Evolutionary conservation across 2,329 filamentous ascomycete genomes (phyloP).

Genomic region (Claviceps spartinae): DNA sequence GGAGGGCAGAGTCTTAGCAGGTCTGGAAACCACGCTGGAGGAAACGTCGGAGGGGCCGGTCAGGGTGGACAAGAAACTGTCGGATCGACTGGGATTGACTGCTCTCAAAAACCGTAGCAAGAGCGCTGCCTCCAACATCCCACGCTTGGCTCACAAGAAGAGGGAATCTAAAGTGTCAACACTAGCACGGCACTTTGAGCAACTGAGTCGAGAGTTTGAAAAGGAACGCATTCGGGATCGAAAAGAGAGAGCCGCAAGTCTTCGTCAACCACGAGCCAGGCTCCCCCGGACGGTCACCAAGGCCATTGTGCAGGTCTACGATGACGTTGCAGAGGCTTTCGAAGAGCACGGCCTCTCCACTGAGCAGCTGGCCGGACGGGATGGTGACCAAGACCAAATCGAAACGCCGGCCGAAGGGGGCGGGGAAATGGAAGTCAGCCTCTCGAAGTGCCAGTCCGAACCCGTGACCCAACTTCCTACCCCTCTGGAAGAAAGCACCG

Average conservation of each 20-base stretch:
- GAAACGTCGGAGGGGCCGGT: slow-evolving; percentile 23
- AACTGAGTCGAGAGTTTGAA: slow-evolving; percentile 90
- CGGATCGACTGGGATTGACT: slow-evolving; percentile 54
- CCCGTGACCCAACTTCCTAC: slow-evolving; percentile 8
- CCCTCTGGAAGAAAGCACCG: slow-evolving; percentile 12
- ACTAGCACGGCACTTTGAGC: slow-evolving; percentile 92
- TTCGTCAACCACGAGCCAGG: slow-evolving; percentile 62
- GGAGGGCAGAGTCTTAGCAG: slow-evolving; percentile 18
- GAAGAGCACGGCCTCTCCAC: slow-evolving; percentile 59
- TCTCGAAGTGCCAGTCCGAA: slow-evolving; percentile 10
- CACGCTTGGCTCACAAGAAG: slow-evolving; percentile 67
- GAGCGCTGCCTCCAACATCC: slow-evolving; percentile 61
- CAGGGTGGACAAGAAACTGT: slow-evolving; percentile 60
- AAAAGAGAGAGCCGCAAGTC: slow-evolving; percentile 65
- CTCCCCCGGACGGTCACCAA: slow-evolving; percentile 80
- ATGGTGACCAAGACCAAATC: slow-evolving; percentile 6
- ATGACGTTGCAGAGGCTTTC: slow-evolving; percentile 84
- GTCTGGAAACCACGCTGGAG: slow-evolving; percentile 12
- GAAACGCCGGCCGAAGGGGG: slow-evolving; percentile 11
- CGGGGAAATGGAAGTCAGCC: slow-evolving; percentile 3
- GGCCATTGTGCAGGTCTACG: slow-evolving; percentile 90
- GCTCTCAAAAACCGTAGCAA: slow-evolving; percentile 49
- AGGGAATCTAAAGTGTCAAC: slow-evolving; percentile 72
- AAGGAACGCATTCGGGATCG: slow-evolving; percentile 83
- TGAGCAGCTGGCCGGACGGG: slow-evolving; percentile 15